Evolutionary conservation across 176 grass and related monocot species (phyloP).

Genomic region (Oropetium thomaeum): DNA sequence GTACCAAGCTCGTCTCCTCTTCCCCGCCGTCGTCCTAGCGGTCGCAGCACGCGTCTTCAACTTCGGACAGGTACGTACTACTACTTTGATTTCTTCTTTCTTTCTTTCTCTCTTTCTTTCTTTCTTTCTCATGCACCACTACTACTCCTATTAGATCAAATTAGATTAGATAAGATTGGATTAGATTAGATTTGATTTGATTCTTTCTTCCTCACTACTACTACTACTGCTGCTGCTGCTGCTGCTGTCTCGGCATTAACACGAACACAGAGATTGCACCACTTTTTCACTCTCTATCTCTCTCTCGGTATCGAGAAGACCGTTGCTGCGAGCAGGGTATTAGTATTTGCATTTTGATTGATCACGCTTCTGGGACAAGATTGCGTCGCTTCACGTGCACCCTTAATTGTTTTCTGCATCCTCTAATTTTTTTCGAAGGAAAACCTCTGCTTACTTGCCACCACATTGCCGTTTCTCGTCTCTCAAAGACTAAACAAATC

Average conservation of each 20-base stretch:
- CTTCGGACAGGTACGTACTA: conserved; percentile 54
- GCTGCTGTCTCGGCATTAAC: neutral
- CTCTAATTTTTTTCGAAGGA: neutral
- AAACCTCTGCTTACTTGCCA: neutral
- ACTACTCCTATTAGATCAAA: too few relatives aligned
- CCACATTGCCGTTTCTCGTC: neutral
- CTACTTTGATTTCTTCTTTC: too few relatives aligned
- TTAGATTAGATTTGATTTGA: too few relatives aligned
- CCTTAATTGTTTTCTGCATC: neutral
- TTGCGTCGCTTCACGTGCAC: neutral
- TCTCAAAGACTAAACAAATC: neutral
- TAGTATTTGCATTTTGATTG: too few relatives aligned
- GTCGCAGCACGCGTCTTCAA: conserved; percentile 39
- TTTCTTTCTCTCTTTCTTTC: neutral
- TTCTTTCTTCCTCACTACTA: too few relatives aligned
- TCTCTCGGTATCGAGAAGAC: too few relatives aligned
- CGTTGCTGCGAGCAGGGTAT: too few relatives aligned
- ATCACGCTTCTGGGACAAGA: neutral
- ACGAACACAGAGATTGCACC: neutral
- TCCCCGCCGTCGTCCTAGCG: conserved; percentile 66
- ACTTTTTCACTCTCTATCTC: too few relatives aligned
- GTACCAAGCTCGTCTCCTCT: conserved; percentile 82
- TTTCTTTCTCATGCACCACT: too few relatives aligned
- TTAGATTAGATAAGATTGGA: too few relatives aligned
- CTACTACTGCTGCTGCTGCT: too few relatives aligned